Evolutionary conservation across 2,329 filamentous ascomycete species (phyloP).

Genomic region (Ceratocystis harringtonii): DNA sequence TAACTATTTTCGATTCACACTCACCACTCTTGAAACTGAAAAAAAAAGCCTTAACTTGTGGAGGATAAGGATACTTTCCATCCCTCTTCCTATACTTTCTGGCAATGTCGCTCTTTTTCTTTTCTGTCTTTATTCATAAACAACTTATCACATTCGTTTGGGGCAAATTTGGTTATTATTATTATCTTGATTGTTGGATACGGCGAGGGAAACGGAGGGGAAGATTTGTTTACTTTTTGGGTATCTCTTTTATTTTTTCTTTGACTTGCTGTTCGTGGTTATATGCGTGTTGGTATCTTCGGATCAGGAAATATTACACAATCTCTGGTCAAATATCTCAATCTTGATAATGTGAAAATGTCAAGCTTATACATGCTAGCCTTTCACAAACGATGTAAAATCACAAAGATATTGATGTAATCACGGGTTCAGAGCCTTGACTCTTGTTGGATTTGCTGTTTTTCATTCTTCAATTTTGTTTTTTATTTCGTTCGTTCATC

Average conservation of each 20-base stretch:
- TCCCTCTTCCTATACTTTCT: too few relatives aligned
- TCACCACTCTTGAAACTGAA: neutral
- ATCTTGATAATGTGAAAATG: neutral
- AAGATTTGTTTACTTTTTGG: neutral
- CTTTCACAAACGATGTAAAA: too few relatives aligned
- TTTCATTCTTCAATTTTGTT: neutral
- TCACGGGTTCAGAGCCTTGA: too few relatives aligned
- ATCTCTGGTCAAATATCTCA: neutral
- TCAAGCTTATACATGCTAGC: too few relatives aligned
- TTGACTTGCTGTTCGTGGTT: neutral
- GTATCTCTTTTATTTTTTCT: neutral
- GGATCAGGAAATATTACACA: neutral
- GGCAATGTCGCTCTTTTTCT: constrained; percentile 9
- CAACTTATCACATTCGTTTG: neutral
- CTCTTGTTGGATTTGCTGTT: too few relatives aligned
- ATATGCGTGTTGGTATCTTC: neutral
- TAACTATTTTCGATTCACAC: neutral
- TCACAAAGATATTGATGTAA: too few relatives aligned
- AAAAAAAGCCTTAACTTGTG: constrained; percentile 1
- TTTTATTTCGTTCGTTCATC: neutral
- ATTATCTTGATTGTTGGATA: neutral
- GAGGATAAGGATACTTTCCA: too few relatives aligned
- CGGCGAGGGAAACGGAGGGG: neutral
- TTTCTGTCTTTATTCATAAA: neutral
- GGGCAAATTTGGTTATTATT: constrained; percentile 6